phyloP scores from a whole-genome alignment of 371 early-diverging fungal species.

The Encephalitozoon cuniculi region DNA sequence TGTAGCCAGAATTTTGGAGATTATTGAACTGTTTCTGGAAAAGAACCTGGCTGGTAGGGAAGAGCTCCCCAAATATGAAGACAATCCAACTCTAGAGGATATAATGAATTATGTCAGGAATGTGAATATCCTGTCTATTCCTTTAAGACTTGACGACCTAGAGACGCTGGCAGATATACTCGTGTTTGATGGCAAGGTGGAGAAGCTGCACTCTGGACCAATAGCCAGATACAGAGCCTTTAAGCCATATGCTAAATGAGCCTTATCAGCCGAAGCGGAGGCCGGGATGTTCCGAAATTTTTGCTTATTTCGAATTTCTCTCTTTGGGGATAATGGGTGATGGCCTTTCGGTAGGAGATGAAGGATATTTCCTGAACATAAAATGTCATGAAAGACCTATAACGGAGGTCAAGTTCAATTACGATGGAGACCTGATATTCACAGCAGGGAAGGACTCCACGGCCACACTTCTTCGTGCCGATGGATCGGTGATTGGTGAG shows the following conservation, averaged over 20 bases:
- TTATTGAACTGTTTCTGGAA: constrained; percentile 68
- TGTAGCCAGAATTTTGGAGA: constrained; percentile 70
- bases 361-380: constrained; percentile 4
- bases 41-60: constrained; percentile 62
- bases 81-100: constrained; percentile 32
- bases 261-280: background rate
- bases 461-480: constrained; percentile 84
- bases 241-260: background rate
- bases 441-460: constrained; percentile 83
- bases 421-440: constrained; percentile 94
- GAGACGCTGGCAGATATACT: constrained; percentile 71
- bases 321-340: constrained; percentile 1
- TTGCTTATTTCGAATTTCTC: background rate
- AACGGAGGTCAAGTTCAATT: constrained; percentile 92
- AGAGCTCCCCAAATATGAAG: constrained; percentile 30
- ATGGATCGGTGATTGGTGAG: constrained; percentile 87
- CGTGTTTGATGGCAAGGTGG: constrained; percentile 75
- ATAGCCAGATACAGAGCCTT: constrained; percentile 14
- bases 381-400: constrained; percentile 77
- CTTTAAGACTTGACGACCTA: constrained; percentile 69
- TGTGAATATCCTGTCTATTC: constrained; percentile 59
- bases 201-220: constrained; percentile 58
- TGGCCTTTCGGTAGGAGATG: background rate
- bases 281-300: background rate
- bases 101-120: constrained; percentile 43